phyloP scores from a whole-genome alignment of 2,329 filamentous ascomycete species.

The Sporothrix curviconia region DNA sequence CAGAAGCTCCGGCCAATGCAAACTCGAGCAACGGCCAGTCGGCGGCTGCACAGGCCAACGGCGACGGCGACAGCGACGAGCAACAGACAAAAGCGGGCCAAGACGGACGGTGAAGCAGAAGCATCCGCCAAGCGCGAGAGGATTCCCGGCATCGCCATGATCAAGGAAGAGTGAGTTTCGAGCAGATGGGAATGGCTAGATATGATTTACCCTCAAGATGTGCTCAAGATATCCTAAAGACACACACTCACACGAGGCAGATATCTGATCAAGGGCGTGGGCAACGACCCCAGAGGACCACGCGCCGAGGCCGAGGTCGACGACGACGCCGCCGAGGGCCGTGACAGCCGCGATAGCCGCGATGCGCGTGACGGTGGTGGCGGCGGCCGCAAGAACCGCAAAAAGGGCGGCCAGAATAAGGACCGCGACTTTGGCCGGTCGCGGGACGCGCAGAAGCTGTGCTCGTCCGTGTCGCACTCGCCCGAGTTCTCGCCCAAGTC shows the following conservation, averaged over 20 bases:
- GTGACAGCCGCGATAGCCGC: conserved; percentile 25
- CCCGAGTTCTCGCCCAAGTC: conserved; percentile 75
- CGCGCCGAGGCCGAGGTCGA: conserved; percentile 29
- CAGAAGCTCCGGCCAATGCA: not conserved
- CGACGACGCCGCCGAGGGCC: conserved; percentile 45
- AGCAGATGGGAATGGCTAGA: not conserved
- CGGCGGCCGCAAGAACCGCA: conserved; percentile 27
- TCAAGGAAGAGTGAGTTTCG: conserved; percentile 62
- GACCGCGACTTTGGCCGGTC: conserved; percentile 74
- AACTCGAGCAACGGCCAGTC: not conserved
- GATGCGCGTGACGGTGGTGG: conserved; percentile 16
- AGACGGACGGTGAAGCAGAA: conserved; percentile 34
- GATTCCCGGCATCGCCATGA: conserved; percentile 56
- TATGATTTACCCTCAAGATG: no score
- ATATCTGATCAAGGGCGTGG: conserved; percentile 32
- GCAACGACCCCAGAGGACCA: not conserved
- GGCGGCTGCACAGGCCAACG: not conserved
- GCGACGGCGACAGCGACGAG: conserved; percentile 22
- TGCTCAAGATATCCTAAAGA: no score
- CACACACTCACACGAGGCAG: conserved; percentile 23
- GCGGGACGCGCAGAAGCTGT: conserved; percentile 69
- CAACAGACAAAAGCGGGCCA: conserved; percentile 51
- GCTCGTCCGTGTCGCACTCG: conserved; percentile 62
- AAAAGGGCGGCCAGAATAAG: conserved; percentile 69
- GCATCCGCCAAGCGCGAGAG: conserved; percentile 23